phyloP scores from a whole-genome alignment of 2,329 filamentous ascomycete species.

The Helminthosporium solani region DNA sequence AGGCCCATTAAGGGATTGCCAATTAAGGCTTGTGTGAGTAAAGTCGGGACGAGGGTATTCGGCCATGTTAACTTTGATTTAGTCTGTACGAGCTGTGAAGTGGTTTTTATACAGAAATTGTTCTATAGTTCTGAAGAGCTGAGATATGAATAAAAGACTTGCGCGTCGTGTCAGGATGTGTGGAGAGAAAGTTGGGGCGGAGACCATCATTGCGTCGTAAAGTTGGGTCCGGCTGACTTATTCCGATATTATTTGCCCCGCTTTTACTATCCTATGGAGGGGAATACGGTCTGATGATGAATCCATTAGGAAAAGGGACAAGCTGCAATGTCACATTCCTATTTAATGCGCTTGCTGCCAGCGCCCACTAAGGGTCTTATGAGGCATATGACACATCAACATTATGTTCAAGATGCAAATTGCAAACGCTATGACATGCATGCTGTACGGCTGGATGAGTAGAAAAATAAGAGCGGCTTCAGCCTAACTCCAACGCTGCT shows the following conservation, averaged over 20 bases:
- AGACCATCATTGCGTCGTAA: not conserved
- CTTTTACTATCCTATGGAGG: not conserved
- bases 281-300: too few species aligned
- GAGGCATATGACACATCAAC: not conserved
- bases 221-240: slow-evolving; percentile 5
- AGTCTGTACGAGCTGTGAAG: not conserved
- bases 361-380: not conserved
- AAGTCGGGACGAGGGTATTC: slow-evolving; percentile 67
- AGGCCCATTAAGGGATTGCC: slow-evolving; percentile 62
- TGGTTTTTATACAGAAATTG: not conserved
- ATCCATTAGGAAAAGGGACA: too few species aligned
- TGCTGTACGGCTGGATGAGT: not conserved
- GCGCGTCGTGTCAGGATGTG: too few species aligned
- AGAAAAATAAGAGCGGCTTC: slow-evolving; percentile 2
- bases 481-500: not conserved
- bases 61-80: not conserved
- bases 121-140: too few species aligned
- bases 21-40: slow-evolving; percentile 54
- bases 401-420: not conserved
- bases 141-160: too few species aligned
- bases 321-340: not conserved
- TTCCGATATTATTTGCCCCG: slow-evolving; percentile 2
- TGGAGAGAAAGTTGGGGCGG: too few species aligned
- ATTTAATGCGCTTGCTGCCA: not conserved
- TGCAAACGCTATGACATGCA: slow-evolving; percentile 5